phyloP scores from a whole-genome alignment of 2,329 filamentous ascomycete species.

The Botryotinia convoluta region DNA sequence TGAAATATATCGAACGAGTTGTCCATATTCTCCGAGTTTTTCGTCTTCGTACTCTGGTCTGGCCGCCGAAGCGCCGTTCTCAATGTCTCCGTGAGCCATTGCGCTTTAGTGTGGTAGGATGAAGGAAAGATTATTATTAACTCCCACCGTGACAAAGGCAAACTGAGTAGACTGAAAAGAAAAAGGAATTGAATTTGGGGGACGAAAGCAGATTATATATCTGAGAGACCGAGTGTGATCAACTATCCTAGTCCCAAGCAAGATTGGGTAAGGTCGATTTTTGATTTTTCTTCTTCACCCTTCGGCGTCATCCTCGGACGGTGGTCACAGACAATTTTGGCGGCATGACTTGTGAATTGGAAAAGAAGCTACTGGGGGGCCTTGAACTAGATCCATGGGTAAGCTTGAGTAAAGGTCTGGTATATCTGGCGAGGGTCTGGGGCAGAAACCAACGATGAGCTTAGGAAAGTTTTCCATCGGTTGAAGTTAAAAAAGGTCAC shows the following conservation, averaged over 20 bases:
- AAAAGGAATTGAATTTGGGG: neutral
- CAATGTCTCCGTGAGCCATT: slow-evolving; percentile 20
- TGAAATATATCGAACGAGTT: slow-evolving; percentile 65
- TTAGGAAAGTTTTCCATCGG: neutral
- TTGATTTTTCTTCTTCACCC: slow-evolving; percentile 11
- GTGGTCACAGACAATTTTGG: slow-evolving; percentile 15
- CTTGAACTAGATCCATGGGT: slow-evolving; percentile 5
- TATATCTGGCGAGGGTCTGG: slow-evolving; percentile 15
- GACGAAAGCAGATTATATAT: slow-evolving; percentile 13
- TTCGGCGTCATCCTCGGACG: slow-evolving; percentile 21
- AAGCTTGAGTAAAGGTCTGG: slow-evolving; percentile 10
- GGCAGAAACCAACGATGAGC: slow-evolving; percentile 6
- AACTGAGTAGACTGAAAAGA: slow-evolving; percentile 10
- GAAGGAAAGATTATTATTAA: slow-evolving; percentile 19
- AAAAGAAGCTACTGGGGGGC: neutral
- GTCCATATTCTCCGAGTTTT: slow-evolving; percentile 58
- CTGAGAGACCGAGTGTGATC: slow-evolving; percentile 15
- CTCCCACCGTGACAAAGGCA: slow-evolving; percentile 17
- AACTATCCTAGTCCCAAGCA: slow-evolving; percentile 10
- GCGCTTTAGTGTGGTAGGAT: slow-evolving; percentile 10
- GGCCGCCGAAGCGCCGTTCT: slow-evolving; percentile 18
- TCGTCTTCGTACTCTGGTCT: slow-evolving; percentile 27
- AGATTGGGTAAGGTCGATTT: slow-evolving; percentile 19
- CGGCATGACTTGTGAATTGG: slow-evolving; percentile 14
- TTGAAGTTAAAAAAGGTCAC: neutral